phyloP scores from a whole-genome alignment of 768 basidiomycete species.

The Austroboletus festivus region DNA sequence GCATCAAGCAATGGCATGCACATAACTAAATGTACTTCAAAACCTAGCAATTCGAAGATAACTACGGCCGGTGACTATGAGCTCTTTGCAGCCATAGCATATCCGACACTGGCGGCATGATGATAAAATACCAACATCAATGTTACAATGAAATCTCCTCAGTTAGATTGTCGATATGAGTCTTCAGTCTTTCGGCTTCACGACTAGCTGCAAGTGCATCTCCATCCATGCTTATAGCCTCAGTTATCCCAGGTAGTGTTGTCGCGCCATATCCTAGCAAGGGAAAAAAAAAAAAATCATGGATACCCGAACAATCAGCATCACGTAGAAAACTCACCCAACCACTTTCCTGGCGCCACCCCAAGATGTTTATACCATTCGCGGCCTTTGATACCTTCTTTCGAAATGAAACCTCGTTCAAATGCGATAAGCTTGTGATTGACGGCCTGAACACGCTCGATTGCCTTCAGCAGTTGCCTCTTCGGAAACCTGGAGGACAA shows the following conservation, averaged over 20 bases:
- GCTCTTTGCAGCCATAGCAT: no score
- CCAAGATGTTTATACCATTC: constrained; percentile 91
- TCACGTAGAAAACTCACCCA: constrained; percentile 45
- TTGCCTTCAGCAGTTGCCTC: constrained; percentile 50
- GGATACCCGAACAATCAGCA: constrained; percentile 7
- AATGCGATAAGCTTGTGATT: constrained; percentile 70
- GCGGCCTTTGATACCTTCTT: constrained; percentile 72
- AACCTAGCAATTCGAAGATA: no score
- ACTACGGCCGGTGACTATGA: no score
- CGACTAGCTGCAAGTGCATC: constrained; percentile 57
- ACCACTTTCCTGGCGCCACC: constrained; percentile 87
- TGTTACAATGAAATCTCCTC: constrained; percentile 24
- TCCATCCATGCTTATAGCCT: constrained; percentile 70
- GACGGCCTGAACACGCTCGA: constrained; percentile 52
- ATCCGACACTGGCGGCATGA: no score
- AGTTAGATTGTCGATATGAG: constrained; percentile 50
- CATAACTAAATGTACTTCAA: no score
- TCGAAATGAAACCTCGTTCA: constrained; percentile 81
- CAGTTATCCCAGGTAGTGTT: constrained; percentile 77
- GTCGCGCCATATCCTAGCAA: constrained; percentile 78
- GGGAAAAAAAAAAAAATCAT: no score
- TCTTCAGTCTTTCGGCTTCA: constrained; percentile 60
- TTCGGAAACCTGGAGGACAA: constrained; percentile 15
- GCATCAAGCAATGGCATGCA: no score
- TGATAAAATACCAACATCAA: neutral